Conservation (phyloP, 1,284 basidiomycete genomes). For the Puccinia polysora region DNA sequence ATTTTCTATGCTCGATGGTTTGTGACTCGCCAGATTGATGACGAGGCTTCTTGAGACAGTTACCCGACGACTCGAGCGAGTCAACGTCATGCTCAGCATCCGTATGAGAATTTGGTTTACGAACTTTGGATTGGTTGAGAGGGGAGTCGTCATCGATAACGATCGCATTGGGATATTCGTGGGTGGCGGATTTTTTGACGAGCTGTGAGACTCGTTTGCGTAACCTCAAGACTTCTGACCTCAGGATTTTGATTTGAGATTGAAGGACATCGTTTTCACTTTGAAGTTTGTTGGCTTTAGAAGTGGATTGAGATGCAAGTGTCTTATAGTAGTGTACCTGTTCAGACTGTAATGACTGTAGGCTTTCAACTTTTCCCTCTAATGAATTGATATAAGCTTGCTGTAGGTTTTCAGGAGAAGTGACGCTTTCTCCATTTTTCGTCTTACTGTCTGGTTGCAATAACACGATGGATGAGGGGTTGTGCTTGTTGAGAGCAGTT, state of each 20-base stretch:
- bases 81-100: neutral
- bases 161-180: neutral
- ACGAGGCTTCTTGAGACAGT: constrained; percentile 10
- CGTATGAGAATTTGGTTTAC: constrained; percentile 9
- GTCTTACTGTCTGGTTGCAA: neutral
- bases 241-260: constrained; percentile 31
- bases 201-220: constrained; percentile 30
- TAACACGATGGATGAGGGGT: neutral
- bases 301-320: constrained; percentile 16
- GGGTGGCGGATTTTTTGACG: constrained; percentile 9
- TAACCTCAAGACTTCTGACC: constrained; percentile 37
- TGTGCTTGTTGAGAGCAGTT: neutral
- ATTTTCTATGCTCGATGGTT: too few species aligned
- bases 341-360: constrained; percentile 27
- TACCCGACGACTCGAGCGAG: neutral
- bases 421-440: neutral
- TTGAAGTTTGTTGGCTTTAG: constrained; percentile 11
- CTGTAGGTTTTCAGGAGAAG: constrained; percentile 21
- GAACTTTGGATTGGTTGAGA: constrained; percentile 22
- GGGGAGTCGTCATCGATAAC: constrained; percentile 1
- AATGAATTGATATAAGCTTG: constrained; percentile 31
- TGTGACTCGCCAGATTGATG: constrained; percentile 6
- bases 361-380: constrained; percentile 21
- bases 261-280: constrained; percentile 24
- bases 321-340: constrained; percentile 38